Evolutionary conservation across 2,329 filamentous ascomycete species (phyloP).

Genomic region (Grosmannia clavigera): DNA sequence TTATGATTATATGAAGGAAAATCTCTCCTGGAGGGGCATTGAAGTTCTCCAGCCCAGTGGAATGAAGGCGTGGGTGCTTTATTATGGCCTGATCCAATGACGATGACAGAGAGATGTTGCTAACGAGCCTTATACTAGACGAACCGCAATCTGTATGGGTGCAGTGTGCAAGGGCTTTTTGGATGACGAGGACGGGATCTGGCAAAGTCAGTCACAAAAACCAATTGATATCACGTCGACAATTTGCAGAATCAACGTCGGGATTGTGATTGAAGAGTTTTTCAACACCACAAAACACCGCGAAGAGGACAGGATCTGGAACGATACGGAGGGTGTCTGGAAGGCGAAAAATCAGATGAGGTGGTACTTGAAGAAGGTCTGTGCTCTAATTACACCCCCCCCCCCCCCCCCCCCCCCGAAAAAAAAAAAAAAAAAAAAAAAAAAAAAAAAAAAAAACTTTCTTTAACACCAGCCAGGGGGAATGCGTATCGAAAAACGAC

Average conservation of each 20-base stretch:
- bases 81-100: background rate
- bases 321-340: background rate
- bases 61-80: background rate
- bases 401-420: no score
- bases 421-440: no score
- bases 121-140: background rate
- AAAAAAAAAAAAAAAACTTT: no score
- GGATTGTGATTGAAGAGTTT: background rate
- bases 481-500: no score
- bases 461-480: no score
- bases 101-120: background rate
- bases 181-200: background rate
- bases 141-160: background rate
- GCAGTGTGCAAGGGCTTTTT: background rate
- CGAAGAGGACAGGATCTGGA: background rate
- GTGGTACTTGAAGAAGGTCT: background rate
- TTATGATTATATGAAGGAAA: background rate
- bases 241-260: background rate
- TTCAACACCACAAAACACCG: background rate
- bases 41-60: background rate
- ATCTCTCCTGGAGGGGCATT: background rate
- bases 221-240: background rate
- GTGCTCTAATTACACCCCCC: no score
- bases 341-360: background rate
- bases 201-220: background rate